Conservation (phyloP, 2,329 filamentous ascomycete genomes). For the Diaporthe caulivora region DNA sequence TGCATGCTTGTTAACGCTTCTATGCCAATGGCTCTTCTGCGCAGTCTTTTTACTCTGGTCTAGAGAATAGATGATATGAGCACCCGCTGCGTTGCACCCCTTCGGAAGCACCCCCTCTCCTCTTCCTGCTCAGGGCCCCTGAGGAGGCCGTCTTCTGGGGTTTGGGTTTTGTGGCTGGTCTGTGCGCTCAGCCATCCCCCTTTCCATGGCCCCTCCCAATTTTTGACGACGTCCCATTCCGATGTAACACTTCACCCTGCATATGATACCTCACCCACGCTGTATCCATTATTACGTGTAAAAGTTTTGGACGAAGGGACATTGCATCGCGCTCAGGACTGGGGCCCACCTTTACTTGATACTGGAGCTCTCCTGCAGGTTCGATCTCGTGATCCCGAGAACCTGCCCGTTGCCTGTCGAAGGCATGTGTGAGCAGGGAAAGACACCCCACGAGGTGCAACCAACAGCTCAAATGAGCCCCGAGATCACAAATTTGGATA, state of each 20-base stretch:
- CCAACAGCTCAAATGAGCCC: not conserved
- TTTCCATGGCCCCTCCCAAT: not conserved
- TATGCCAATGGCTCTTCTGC: no score
- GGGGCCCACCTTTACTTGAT: not conserved
- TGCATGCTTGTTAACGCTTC: not conserved
- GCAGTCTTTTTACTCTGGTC: not conserved
- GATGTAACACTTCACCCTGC: conserved; percentile 6
- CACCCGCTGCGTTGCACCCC: not conserved
- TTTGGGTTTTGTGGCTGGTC: not conserved
- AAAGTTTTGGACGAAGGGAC: not conserved
- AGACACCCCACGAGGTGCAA: not conserved
- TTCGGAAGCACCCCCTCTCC: not conserved
- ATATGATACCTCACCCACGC: conserved; percentile 3
- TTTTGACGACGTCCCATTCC: not conserved
- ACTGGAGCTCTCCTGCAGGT: not conserved
- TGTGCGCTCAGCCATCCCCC: conserved; percentile 1
- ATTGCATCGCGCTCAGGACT: not conserved
- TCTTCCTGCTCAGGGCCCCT: not conserved
- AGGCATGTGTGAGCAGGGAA: not conserved
- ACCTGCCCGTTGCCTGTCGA: not conserved
- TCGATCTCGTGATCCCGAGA: not conserved
- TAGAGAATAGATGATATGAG: no score
- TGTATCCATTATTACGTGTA: not conserved
- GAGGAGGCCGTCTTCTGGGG: not conserved
- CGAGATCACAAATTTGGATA: not conserved